phyloP scores from a whole-genome alignment of 2,329 filamentous ascomycete genomes.

The Pseudocercospora crystallina region DNA sequence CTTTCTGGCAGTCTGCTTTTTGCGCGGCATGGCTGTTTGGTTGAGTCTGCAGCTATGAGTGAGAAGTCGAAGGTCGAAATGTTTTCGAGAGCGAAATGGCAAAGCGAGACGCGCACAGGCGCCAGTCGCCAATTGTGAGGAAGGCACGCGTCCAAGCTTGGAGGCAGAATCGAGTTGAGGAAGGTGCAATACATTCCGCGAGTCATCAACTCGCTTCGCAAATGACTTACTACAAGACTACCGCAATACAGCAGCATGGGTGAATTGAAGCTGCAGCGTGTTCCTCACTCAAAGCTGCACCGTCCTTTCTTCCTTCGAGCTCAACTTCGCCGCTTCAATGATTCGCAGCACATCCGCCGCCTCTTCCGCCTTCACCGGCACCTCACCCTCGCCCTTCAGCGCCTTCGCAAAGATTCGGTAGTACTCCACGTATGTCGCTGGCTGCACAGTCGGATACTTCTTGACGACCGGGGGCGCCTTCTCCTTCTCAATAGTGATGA shows the following conservation, averaged over 20 bases:
- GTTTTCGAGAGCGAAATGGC: too few species aligned
- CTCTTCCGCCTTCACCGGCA: constrained; percentile 56
- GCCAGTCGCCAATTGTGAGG: too few species aligned
- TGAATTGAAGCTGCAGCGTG: not conserved
- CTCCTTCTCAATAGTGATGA: constrained; percentile 55
- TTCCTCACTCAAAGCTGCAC: constrained; percentile 14
- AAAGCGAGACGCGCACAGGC: too few species aligned
- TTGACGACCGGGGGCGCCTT: constrained; percentile 45
- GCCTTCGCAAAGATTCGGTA: constrained; percentile 59
- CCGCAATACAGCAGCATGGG: not conserved
- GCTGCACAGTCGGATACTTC: constrained; percentile 59
- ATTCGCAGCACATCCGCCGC: constrained; percentile 56
- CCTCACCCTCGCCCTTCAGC: constrained; percentile 50
- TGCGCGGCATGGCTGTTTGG: too few species aligned
- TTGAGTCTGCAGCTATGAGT: too few species aligned
- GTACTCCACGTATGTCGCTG: constrained; percentile 67
- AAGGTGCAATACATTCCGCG: too few species aligned
- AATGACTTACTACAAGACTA: too few species aligned
- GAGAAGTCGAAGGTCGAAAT: too few species aligned
- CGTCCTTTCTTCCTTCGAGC: constrained; percentile 53
- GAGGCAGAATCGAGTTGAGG: too few species aligned
- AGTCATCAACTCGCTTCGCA: too few species aligned
- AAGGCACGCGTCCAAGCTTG: too few species aligned
- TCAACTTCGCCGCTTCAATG: constrained; percentile 57
- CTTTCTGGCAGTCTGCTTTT: too few species aligned